A percentile compares a stretch with the other conserved stretches of the same genome.
phyloP scores from a whole-genome alignment of 2,329 filamentous ascomycete genomes.

The Metarhizium robertsii region DNA sequence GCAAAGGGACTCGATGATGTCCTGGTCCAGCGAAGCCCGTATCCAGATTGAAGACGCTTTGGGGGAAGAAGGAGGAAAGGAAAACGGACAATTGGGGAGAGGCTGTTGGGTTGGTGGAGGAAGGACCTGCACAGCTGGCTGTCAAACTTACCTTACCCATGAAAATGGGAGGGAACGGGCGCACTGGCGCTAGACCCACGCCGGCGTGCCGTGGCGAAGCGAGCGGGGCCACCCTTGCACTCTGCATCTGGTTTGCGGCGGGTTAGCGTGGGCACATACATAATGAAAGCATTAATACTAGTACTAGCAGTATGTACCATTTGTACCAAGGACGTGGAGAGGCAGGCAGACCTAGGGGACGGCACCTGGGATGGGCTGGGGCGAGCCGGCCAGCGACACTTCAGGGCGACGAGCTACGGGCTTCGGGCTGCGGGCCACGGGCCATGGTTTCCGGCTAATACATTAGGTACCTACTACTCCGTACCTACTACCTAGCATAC shows the following conservation, averaged over 20 bases:
- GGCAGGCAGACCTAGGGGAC: no score
- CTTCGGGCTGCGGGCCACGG: background rate
- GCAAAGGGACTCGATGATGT: constrained; percentile 7
- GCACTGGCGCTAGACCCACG: constrained; percentile 18
- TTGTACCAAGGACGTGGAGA: background rate
- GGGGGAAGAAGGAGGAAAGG: constrained; percentile 22
- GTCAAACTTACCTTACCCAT: constrained; percentile 35
- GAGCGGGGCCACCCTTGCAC: constrained; percentile 17
- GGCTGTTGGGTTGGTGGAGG: constrained; percentile 28
- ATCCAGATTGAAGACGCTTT: constrained; percentile 20
- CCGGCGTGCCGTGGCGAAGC: constrained; percentile 14
- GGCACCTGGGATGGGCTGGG: no score
- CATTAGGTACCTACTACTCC: background rate
- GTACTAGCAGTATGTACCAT: background rate
- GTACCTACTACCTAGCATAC: no score
- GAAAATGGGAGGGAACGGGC: constrained; percentile 29
- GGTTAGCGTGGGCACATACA: background rate
- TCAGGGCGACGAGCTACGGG: background rate
- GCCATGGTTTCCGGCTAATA: background rate
- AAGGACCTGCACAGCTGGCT: constrained; percentile 29
- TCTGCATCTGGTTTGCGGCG: constrained; percentile 1
- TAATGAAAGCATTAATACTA: background rate
- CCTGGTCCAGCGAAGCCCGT: constrained; percentile 20
- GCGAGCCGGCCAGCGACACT: background rate
- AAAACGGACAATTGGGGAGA: constrained; percentile 29